Base-by-base conservation (phyloP, 192 early-diverging fungal species). In the Linnemannia exigua region DNA sequence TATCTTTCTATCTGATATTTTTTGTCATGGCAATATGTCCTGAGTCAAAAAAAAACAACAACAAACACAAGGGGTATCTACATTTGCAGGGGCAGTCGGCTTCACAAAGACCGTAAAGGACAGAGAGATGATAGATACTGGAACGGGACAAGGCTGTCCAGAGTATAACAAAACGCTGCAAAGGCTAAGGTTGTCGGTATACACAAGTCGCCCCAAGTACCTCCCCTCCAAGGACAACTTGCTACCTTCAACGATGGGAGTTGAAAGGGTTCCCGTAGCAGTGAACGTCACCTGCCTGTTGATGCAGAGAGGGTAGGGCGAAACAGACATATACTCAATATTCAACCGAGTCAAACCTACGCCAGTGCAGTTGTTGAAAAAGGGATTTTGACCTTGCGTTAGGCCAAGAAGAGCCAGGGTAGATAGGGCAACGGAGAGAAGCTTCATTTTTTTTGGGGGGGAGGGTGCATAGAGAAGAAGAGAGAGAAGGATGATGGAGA, bases 231-330 rank as follows among this genome's bases (percentile, higher is more conserved):
- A 16, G 14, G 71, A 33, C 4, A 72, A 9, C 25, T n/a, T 33
- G 48, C 20, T 44, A 33, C 71, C 71, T 31, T 25, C 28, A 16
- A 17, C 46, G 48, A 72, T 5, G 25, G 71, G 28, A 14, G 44
- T 52, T 3, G 44, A 35, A 44, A 72, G 28, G 31, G 48, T 17
- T 28, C 71, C 71, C 5, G 25, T 51, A 9, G 0, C 48, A 20
- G 71, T 36, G 46, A 28, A 22, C 11, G 44, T 48, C 44, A 72
- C 46, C 25, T 31, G 12, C 48, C 52, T 37, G 44, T 20, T 35
- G 48, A 72, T 47, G 71, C 71, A 72, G 25, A 72, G 47, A 19
- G 71, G 71, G 71, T 72, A 72, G n/a, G 71, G 71, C 0, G 25
- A 16, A n/a, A 72, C n/a, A 11, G n/a, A 25, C 14, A 72, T 52